Conservation (phyloP, 1,139 yeast species). For the Hanseniaspora sp. region DNA sequence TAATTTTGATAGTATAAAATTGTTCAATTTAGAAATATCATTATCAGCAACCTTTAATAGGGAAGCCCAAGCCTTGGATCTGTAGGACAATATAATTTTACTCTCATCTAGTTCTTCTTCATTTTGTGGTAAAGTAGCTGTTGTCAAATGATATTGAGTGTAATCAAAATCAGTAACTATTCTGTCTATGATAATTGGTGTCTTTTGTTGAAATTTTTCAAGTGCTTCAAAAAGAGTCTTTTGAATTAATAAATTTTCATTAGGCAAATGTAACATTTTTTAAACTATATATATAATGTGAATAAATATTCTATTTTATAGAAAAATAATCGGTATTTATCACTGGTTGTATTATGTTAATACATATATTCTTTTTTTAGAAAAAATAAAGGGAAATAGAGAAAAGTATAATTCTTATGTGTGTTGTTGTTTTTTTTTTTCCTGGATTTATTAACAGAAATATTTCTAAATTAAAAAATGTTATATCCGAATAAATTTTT, state of each 20-base stretch:
- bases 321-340: too few species aligned
- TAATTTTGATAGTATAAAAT: conserved; percentile 9
- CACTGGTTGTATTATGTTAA: too few species aligned
- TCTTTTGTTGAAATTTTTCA: conserved; percentile 22
- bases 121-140: conserved; percentile 4
- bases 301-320: too few species aligned
- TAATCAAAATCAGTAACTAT: conserved; percentile 90
- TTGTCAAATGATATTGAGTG: conserved; percentile 79
- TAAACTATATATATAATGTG: too few species aligned
- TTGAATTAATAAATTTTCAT: conserved; percentile 38
- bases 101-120: conserved; percentile 19
- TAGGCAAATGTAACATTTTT: conserved; percentile 38
- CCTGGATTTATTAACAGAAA: too few species aligned
- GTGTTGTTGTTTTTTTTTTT: too few species aligned
- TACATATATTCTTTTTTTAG: too few species aligned
- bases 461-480: too few species aligned
- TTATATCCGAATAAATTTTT: too few species aligned
- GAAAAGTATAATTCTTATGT: too few species aligned
- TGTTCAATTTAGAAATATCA: conserved; percentile 16
- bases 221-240: conserved; percentile 37
- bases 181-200: conserved; percentile 66
- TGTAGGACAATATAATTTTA: conserved; percentile 24
- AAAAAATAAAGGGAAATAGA: too few species aligned
- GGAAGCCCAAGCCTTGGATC: conserved; percentile 41
- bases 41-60: conserved; percentile 16